Evolutionary conservation across 345 rosid genomes (phyloP).

Genomic region (Ceriops decandra): DNA sequence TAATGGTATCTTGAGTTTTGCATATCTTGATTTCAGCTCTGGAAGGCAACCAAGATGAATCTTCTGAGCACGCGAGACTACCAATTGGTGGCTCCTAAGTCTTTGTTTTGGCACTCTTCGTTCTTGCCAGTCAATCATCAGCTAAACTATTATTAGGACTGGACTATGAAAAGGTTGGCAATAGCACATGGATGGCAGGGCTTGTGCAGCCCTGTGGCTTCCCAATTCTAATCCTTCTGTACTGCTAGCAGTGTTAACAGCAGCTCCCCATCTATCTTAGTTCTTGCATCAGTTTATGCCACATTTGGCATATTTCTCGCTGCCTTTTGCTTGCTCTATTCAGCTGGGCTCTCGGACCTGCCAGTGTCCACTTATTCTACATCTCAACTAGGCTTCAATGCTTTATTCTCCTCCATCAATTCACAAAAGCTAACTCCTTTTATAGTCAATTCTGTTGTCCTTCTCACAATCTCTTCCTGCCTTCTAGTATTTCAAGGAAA

Average conservation of each 20-base stretch:
- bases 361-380: conserved; percentile 40
- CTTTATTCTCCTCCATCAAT: conserved; percentile 42
- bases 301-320: conserved; percentile 28
- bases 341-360: conserved; percentile 25
- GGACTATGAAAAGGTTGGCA: conserved; percentile 29
- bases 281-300: conserved; percentile 11
- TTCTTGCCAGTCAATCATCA: conserved; percentile 18
- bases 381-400: conserved; percentile 47
- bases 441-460: conserved; percentile 8
- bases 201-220: conserved; percentile 38
- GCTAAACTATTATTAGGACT: conserved; percentile 21
- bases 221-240: conserved; percentile 23
- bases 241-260: conserved; percentile 2
- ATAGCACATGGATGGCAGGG: conserved; percentile 35
- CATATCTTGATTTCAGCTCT: too few relatives aligned
- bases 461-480: conserved; percentile 16
- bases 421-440: conserved; percentile 21
- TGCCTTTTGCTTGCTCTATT: conserved; percentile 14
- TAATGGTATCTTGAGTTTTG: too few relatives aligned
- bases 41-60: too few relatives aligned
- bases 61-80: too few relatives aligned
- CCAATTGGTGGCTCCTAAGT: conserved; percentile 11
- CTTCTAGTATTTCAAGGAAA: conserved; percentile 3
- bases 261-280: background rate
- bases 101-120: background rate